These are phyloP conservation scores for Neonectria magnoliae DNA, from an alignment of 2,329 filamentous ascomycete species.

Conservation along the genomic window DNA sequence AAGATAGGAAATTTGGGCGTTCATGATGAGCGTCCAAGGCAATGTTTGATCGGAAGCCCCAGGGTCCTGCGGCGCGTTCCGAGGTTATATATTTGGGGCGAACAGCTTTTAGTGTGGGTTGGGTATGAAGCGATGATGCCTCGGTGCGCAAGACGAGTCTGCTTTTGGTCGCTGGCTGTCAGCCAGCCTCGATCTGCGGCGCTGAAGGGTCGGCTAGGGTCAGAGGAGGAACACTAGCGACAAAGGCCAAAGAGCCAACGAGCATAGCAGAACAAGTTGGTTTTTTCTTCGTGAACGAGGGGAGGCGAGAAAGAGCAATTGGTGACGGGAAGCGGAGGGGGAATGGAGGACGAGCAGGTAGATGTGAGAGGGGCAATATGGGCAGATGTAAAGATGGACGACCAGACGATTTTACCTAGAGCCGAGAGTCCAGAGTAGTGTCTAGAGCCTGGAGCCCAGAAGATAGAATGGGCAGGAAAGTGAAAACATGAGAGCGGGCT, in stretches of 20 bases:
- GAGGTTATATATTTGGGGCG: conserved; percentile 20
- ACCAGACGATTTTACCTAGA: neutral
- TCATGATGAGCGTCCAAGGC: conserved; percentile 54
- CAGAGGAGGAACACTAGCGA: conserved; percentile 28
- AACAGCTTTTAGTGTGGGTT: neutral
- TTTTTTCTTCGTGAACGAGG: neutral
- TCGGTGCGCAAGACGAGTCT: conserved; percentile 27
- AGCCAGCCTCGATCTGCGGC: conserved; percentile 31
- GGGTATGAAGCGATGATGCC: conserved; percentile 11
- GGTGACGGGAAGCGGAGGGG: neutral
- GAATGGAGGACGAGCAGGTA: neutral
- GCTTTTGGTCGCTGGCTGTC: conserved; percentile 31
- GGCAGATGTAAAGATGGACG: conserved; percentile 8
- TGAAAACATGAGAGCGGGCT: conserved; percentile 12
- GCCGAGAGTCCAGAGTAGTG: neutral
- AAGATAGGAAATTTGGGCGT: conserved; percentile 67
- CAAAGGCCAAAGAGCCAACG: conserved; percentile 16
- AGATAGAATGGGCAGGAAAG: conserved; percentile 6
- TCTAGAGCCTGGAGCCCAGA: neutral
- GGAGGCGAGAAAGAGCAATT: neutral
- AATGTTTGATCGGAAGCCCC: conserved; percentile 17
- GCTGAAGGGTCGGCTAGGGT: conserved; percentile 34
- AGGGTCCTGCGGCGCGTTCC: neutral
- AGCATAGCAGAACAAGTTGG: conserved; percentile 33
- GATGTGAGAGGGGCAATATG: conserved; percentile 3